Conservation (phyloP, 495 filamentous ascomycete genomes). For the Achaetomiella virescens region DNA sequence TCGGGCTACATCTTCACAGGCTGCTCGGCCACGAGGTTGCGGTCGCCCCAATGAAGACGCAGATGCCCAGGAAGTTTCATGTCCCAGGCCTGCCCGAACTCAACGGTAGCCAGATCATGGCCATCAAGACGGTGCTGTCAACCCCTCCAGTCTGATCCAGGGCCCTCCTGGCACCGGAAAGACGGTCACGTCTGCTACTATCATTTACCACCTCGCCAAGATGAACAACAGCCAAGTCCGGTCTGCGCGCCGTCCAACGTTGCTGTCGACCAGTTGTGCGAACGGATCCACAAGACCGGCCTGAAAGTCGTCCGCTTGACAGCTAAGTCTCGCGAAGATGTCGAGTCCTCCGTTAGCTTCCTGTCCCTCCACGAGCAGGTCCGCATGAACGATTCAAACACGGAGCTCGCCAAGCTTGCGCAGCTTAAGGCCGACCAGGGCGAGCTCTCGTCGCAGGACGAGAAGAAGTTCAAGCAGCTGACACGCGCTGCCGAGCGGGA, state of each 20-base stretch:
- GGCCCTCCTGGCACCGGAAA: constrained; percentile 96
- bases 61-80: constrained; percentile 93
- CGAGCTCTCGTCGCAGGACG: constrained; percentile 90
- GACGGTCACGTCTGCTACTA: constrained; percentile 98
- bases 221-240: constrained; percentile 86
- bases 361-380: constrained; percentile 95
- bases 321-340: constrained; percentile 96
- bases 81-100: constrained; percentile 93
- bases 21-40: constrained; percentile 94
- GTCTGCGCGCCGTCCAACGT: constrained; percentile 99
- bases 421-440: constrained; percentile 88
- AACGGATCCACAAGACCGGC: constrained; percentile 90
- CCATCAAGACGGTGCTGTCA: constrained; percentile 90
- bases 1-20: constrained; percentile 99
- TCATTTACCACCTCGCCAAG: constrained; percentile 96
- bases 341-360: constrained; percentile 93
- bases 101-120: constrained; percentile 92
- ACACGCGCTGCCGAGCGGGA: constrained; percentile 92
- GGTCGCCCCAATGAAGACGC: constrained; percentile 92
- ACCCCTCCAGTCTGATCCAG: constrained; percentile 90
- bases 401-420: constrained; percentile 82
- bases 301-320: constrained; percentile 97
- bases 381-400: constrained; percentile 92
- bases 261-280: constrained; percentile 95
- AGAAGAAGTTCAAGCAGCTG: constrained; percentile 95